These are phyloP conservation scores for Andrographis paniculata DNA, from an alignment of 305 asterid species.

Conservation along the genomic window DNA sequence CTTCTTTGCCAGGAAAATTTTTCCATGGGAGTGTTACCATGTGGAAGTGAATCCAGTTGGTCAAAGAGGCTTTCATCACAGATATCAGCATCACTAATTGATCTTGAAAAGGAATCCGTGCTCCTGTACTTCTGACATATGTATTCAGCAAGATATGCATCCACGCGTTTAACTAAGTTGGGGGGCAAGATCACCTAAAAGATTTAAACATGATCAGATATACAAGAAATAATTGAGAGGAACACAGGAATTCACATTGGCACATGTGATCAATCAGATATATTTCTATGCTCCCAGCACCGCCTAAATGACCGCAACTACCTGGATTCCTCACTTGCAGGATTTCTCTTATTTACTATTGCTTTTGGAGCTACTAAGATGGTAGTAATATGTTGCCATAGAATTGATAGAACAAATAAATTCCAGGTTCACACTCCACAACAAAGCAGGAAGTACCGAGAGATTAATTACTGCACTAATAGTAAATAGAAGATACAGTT, in stretches of 20 bases:
- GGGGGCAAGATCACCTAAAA: conserved; percentile 72
- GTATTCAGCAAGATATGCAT: conserved; percentile 47
- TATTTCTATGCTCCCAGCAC: not conserved
- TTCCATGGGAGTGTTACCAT: conserved; percentile 45
- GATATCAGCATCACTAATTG: conserved; percentile 51
- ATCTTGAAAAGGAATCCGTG: conserved; percentile 37
- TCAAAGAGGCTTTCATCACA: conserved; percentile 75
- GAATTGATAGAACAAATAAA: conserved; percentile 9
- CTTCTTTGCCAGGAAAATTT: conserved; percentile 46
- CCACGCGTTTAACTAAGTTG: conserved; percentile 53
- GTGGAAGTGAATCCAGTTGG: conserved; percentile 51
- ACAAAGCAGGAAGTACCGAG: conserved; percentile 5
- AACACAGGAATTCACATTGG: not conserved
- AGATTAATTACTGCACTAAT: conserved; percentile 1
- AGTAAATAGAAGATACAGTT: conserved; percentile 11
- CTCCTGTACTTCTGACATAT: conserved; percentile 49
- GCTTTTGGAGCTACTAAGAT: conserved; percentile 8
- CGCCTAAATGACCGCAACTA: no score
- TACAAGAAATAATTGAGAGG: conserved; percentile 16
- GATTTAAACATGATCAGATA: conserved; percentile 15
- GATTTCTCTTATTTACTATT: conserved; percentile 1
- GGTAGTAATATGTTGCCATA: not conserved
- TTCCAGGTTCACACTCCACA: conserved; percentile 7
- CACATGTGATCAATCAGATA: not conserved
- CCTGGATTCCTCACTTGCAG: not conserved